Percentiles rank a stretch among this genome's conserved stretches.
These are phyloP conservation scores for Pseudopithomyces maydicus DNA, from an alignment of 2,329 filamentous ascomycete genomes.

Conservation along the genomic window DNA sequence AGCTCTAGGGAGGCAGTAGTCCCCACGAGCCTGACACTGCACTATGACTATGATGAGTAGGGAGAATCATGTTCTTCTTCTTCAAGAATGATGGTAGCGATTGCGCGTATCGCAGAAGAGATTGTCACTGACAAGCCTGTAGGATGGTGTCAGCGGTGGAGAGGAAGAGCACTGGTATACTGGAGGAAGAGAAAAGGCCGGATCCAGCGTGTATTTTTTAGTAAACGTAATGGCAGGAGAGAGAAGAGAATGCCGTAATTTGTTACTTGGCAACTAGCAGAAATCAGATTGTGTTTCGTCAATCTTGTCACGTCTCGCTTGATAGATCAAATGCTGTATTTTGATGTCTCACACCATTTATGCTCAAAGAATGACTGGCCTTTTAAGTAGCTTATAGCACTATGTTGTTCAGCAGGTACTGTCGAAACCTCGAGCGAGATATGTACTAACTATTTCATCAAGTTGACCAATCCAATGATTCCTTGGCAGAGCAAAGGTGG, in stretches of 20 bases:
- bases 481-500: too few relatives aligned
- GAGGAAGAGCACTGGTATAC: not conserved
- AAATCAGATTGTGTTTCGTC: too few relatives aligned
- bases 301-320: too few relatives aligned
- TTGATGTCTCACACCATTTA: too few relatives aligned
- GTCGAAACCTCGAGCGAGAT: too few relatives aligned
- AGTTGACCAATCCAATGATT: too few relatives aligned
- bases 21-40: constrained; percentile 30
- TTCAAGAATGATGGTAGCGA: not conserved
- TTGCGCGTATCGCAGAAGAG: not conserved
- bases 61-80: constrained; percentile 13
- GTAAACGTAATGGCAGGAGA: not conserved
- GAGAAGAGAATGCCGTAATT: not conserved
- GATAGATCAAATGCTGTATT: too few relatives aligned
- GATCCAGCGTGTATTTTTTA: not conserved
- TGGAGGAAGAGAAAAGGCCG: not conserved
- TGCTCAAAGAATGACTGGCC: too few relatives aligned
- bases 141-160: not conserved
- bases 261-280: not conserved
- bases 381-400: too few relatives aligned
- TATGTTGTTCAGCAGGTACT: too few relatives aligned
- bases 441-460: too few relatives aligned
- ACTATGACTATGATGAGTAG: constrained; percentile 34
- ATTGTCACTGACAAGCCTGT: not conserved
- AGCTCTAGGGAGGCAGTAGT: constrained; percentile 54